Evolutionary conservation across 2,329 filamentous ascomycete species (phyloP), one percentile per base, ranked within the genome.

Genomic region (Sporothrix pseudoabietina): DNA sequence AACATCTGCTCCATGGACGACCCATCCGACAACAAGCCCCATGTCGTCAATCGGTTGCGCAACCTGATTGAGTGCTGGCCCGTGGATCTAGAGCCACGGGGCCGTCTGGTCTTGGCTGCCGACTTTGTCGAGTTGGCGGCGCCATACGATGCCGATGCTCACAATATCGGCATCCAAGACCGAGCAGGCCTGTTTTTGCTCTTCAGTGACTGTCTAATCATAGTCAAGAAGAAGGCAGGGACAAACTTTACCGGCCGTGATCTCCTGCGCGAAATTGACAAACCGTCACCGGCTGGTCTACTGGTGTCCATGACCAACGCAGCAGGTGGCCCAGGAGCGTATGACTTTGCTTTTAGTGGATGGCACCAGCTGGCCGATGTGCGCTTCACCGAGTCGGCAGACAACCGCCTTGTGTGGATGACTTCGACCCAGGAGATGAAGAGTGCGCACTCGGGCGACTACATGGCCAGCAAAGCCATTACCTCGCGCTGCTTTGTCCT

Each of bases 1-100:
- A 96, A 97, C 71, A 99, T 99, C 59, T 99, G 96, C 82, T 97
- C 95, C 19, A 91, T 98, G 83, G 95, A 98, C 78, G 92, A 83
- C 79, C 92, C 78, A 78, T 85, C 81, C 78, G 88, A 93, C 78
- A 92, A 93, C 78, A 92, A 94, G 77, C 90, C 90, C 10, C 92
- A 93, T 77, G 86, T 93, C 61, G 87, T 91, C 47, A 91, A 90
- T 77, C 90, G 92, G 57, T 84, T 98, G 66, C 90, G 91, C 75
- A 91, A 91, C 76, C 87, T 96, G 80, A 87, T 97, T 57, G 89
- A 93, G 78, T 88, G 87, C 63, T 97, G 94, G 93, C 93, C 94
- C 0, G 79, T 83, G 30, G 87, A 90, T 69, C 87, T 94, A 32
- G 88, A 91, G 77, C 91, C 92, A 0, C 86, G 89, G 72, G 94